Evolutionary conservation across 2,329 filamentous ascomycete species (phyloP), one percentile per base, ranked within the genome.

Genomic region (Macroventuria anomochaeta): DNA sequence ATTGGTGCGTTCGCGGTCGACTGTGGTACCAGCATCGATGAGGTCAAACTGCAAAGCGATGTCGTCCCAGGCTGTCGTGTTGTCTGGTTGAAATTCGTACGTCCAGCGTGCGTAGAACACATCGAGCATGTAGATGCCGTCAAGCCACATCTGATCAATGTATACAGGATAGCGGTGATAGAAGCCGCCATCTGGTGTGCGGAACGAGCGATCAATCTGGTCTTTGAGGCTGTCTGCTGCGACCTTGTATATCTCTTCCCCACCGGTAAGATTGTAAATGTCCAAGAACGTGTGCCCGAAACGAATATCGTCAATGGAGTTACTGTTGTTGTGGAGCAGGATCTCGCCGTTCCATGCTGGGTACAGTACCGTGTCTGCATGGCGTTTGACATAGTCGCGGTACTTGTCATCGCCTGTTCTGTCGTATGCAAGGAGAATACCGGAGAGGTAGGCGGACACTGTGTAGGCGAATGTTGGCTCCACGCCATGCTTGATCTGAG

Each of bases 101-200:
- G 71, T 72, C 39, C 57, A 67, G 38, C 64, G 62, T 6, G 67
- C 59, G 38, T 66, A 66, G 46, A 65, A 66, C 58, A 49, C 58
- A 39, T 64, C 60, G 7, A 63, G 64, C 67, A 71, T 71, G 54
- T 63, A 70, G 17, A 71, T 79, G 1, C 81, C 81, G 53, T 82
- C 80, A 0, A 83, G 73, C 80, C 81, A 82, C 80, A 82, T 82
- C 61, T 83, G 78, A 51, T 81, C 73, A 4, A 73, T 74, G 53
- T 80, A 81, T 1, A 70, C 68, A 36, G 76, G 64, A n/a, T 73
- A 62, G 1, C 76, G 69, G 54, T 83, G 81, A 78, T 80, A 83
- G 68, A 83, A 80, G 0, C 81, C 81, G 7, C 80, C 81, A 1
- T 75, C 68, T 0, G 76, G 62, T 0, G 77, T 83, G 8, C 81